Evolutionary conservation across 1,284 basidiomycete genomes (phyloP).

Genomic region (Hemileia vastatrix): DNA sequence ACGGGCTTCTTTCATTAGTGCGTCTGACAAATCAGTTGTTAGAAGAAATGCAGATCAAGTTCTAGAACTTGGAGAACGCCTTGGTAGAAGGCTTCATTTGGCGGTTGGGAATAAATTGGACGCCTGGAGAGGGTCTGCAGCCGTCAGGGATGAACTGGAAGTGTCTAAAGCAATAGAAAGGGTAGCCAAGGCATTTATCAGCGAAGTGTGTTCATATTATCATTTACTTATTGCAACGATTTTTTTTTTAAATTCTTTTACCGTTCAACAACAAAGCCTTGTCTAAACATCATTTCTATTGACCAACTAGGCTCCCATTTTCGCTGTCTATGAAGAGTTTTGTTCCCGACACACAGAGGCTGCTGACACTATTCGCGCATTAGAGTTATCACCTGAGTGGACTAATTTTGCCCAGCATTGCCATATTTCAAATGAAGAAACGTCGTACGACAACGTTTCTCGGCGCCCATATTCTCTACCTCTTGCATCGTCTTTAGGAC

Average conservation of each 20-base stretch:
- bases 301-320: constrained; percentile 56
- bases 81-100: constrained; percentile 9
- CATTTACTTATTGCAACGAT: constrained; percentile 19
- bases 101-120: constrained; percentile 18
- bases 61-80: constrained; percentile 18
- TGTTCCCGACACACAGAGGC: constrained; percentile 75
- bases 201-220: constrained; percentile 52
- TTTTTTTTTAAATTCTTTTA: constrained; percentile 4
- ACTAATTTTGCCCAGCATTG: constrained; percentile 69
- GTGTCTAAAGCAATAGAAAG: constrained; percentile 49
- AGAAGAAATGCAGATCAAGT: constrained; percentile 18
- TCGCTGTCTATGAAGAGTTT: constrained; percentile 67
- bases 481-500: background rate
- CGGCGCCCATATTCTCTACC: background rate
- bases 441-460: no score
- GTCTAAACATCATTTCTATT: background rate
- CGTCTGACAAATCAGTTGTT: constrained; percentile 11
- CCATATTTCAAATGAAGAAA: constrained; percentile 23
- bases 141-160: constrained; percentile 40
- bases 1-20: background rate
- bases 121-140: constrained; percentile 1
- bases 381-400: constrained; percentile 58
- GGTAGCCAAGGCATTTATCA: constrained; percentile 57
- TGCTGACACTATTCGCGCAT: constrained; percentile 58
- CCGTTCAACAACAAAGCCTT: constrained; percentile 19